A percentile compares a stretch with the other conserved stretches of the same genome.
Evolutionary conservation across 2,329 filamentous ascomycete genomes (phyloP).

Genomic region (Colletotrichum sp.): DNA sequence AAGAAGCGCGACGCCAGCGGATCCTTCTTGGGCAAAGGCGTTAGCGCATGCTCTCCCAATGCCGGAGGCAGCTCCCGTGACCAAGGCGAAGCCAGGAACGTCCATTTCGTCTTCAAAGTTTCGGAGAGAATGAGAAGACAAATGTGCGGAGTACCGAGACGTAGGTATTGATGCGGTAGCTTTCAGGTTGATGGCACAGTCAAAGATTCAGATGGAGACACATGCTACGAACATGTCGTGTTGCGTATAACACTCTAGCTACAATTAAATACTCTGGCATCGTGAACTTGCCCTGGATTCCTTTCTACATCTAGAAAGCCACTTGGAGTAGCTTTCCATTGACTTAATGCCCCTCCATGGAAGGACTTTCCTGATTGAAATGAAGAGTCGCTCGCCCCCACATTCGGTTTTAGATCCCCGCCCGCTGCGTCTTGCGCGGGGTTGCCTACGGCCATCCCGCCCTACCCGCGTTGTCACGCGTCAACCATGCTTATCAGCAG

Average conservation of each 20-base stretch:
- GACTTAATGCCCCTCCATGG: not conserved
- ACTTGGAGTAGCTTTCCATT: not conserved
- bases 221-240: not conserved
- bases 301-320: not conserved
- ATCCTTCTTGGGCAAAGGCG: constrained; percentile 30
- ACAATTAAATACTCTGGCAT: not conserved
- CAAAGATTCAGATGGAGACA: not conserved
- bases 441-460: not conserved
- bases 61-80: constrained; percentile 35
- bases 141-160: not conserved
- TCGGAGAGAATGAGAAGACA: not conserved
- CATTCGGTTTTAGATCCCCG: not conserved
- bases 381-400: not conserved
- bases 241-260: not conserved
- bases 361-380: not conserved
- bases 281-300: not conserved
- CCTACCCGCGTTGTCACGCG: not conserved
- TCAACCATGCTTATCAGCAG: not conserved
- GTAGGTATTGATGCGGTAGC: not conserved
- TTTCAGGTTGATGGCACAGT: not conserved
- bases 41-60: constrained; percentile 33
- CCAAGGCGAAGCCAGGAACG: constrained; percentile 33
- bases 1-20: constrained; percentile 30
- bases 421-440: not conserved
- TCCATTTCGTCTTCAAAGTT: constrained; percentile 21